Base-by-base conservation (phyloP, 441 rosid genomes). In the Cnidoscolus chayamansa region DNA sequence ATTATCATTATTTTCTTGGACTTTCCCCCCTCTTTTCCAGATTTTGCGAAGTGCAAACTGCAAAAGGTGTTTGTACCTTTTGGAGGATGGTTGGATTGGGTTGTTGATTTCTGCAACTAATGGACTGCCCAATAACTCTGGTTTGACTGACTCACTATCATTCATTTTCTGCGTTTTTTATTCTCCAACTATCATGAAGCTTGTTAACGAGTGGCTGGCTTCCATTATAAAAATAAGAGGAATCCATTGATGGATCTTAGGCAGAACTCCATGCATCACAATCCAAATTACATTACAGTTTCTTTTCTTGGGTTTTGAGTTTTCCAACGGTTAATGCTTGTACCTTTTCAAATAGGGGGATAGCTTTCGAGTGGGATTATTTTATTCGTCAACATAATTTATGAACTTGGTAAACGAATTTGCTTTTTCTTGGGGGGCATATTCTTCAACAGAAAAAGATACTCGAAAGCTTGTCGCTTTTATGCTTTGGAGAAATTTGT, bases 21-120 rank as follows among this genome's bases (percentile, higher is more conserved):
- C 11, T 35, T 55, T 35, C 17, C 15, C 2, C 11, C 25, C 53
- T 10, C 25, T 12, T 50, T 68, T 59, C 19, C 19, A 54, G 73
- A 50, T 40, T 50, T 31, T 66, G 72, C 67, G 74, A 76, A 19
- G 45, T 66, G 72, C 71, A 76, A 76, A 16, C 72, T 73, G 75
- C 74, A 55, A 63, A 71, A 58, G 71, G 58, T 72, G 65, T 45
- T 12, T 54, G 54, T 16, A 50, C 25, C 58, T 61, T 70, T 37
- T 12, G 30, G 71, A 63, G 74, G 77, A 68, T 51, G 61, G 63
- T 67, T 20, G 73, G 59, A 17, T 67, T 67, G 30, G 53, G 11
- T 64, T 54, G 45, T 75, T 73, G 82, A 69, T 75, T 59, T 65
- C 79, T 56, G 74, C 63, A 75, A 77, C 66, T 76, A 69, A 74